These are phyloP conservation scores for Trichoderma sp. DNA, from an alignment of 2,329 filamentous ascomycete species.

Conservation along the genomic window DNA sequence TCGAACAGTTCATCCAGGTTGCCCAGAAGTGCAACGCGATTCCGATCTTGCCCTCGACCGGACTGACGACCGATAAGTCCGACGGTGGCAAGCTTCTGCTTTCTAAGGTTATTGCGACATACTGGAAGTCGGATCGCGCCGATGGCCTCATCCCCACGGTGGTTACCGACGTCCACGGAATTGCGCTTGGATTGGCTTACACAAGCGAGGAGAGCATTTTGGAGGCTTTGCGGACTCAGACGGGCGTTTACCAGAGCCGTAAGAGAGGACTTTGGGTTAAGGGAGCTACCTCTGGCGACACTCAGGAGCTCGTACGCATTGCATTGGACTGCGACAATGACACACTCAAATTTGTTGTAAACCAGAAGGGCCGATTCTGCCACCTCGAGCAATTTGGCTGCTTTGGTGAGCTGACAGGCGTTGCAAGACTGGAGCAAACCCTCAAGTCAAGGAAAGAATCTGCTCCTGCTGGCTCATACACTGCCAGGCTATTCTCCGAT, in stretches of 20 bases:
- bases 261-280: conserved; percentile 97
- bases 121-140: conserved; percentile 75
- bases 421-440: conserved; percentile 84
- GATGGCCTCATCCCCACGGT: conserved; percentile 87
- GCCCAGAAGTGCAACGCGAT: conserved; percentile 56
- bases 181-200: conserved; percentile 87
- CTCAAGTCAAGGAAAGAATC: conserved; percentile 76
- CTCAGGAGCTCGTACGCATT: conserved; percentile 81
- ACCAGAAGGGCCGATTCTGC: conserved; percentile 89
- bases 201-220: conserved; percentile 87
- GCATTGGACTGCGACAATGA: conserved; percentile 92
- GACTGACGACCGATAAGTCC: conserved; percentile 65
- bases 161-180: conserved; percentile 82
- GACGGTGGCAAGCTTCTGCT: conserved; percentile 56
- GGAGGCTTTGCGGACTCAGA: conserved; percentile 75
- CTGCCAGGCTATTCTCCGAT: conserved; percentile 87
- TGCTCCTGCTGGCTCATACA: conserved; percentile 89
- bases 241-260: conserved; percentile 90
- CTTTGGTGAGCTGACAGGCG: conserved; percentile 79
- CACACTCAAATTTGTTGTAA: conserved; percentile 84
- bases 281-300: conserved; percentile 89
- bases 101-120: conserved; percentile 67
- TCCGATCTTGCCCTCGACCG: conserved; percentile 69
- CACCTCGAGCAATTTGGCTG: conserved; percentile 90
- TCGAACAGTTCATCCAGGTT: conserved; percentile 47